Conservation (phyloP, 768 basidiomycete species). For the Boletus vinaceobasis region DNA sequence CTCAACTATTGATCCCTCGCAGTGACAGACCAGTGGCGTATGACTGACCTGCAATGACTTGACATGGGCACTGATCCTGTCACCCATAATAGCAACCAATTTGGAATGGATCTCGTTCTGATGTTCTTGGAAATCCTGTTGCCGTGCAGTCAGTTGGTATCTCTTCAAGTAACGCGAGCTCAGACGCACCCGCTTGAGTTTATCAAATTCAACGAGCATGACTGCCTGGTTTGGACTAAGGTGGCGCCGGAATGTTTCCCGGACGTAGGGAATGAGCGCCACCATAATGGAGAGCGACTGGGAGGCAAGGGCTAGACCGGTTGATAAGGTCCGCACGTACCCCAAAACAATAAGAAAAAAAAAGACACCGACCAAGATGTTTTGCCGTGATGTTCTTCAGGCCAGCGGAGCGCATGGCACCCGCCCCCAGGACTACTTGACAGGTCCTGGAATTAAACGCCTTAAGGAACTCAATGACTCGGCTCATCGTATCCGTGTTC, state of each 20-base stretch:
- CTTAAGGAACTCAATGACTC: constrained; percentile 93
- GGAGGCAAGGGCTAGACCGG: constrained; percentile 77
- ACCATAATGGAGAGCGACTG: constrained; percentile 95
- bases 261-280: constrained; percentile 90
- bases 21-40: constrained; percentile 3
- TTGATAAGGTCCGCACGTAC: constrained; percentile 16
- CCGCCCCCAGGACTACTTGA: constrained; percentile 96
- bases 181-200: constrained; percentile 83
- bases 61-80: constrained; percentile 83
- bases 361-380: constrained; percentile 69
- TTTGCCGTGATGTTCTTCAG: constrained; percentile 98
- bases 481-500: constrained; percentile 93
- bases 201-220: constrained; percentile 97
- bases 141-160: background rate
- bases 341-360: constrained; percentile 15
- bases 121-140: constrained; percentile 96
- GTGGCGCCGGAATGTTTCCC: constrained; percentile 92
- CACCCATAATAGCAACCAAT: constrained; percentile 97
- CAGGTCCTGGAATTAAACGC: constrained; percentile 98
- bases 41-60: constrained; percentile 68
- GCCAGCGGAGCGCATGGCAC: constrained; percentile 98
- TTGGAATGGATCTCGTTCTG: constrained; percentile 99
- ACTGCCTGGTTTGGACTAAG: constrained; percentile 93
- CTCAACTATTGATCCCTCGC: constrained; percentile 3
- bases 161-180: constrained; percentile 2